Evolutionary conservation across 192 early-diverging fungal species (phyloP).

Genomic region (Linnemannia exigua): DNA sequence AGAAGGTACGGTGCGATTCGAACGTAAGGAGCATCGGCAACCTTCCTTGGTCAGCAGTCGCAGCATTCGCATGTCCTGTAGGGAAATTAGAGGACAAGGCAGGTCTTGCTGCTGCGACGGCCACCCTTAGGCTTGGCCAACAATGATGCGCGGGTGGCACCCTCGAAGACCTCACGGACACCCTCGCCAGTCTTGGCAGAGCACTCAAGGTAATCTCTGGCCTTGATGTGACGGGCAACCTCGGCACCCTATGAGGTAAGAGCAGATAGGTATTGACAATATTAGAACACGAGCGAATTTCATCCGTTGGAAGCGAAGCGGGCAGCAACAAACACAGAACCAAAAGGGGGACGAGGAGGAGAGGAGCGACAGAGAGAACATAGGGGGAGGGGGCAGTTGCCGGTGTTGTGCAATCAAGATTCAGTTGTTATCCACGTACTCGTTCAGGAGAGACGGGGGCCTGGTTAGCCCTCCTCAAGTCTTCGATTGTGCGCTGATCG

Average conservation of each 20-base stretch:
- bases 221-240: conserved; percentile 88
- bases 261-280: background rate
- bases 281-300: background rate
- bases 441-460: conserved; percentile 81
- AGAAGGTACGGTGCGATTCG: too few species aligned
- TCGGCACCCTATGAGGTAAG: conserved; percentile 67
- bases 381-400: background rate
- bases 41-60: background rate
- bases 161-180: conserved; percentile 89
- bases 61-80: background rate
- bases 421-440: conserved; percentile 57
- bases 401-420: background rate
- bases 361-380: background rate
- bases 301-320: background rate
- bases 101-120: conserved; percentile 32
- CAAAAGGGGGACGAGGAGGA: too few species aligned
- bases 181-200: conserved; percentile 86
- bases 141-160: conserved; percentile 89
- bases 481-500: conserved; percentile 82
- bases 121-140: conserved; percentile 51
- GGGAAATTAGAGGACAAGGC: conserved; percentile 34
- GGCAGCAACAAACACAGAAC: conserved; percentile 17
- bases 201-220: conserved; percentile 92
- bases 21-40: background rate
- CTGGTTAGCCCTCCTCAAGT: conserved; percentile 80